Conservation (phyloP, 768 basidiomycete species). For the Aureoboletus auriporus region DNA sequence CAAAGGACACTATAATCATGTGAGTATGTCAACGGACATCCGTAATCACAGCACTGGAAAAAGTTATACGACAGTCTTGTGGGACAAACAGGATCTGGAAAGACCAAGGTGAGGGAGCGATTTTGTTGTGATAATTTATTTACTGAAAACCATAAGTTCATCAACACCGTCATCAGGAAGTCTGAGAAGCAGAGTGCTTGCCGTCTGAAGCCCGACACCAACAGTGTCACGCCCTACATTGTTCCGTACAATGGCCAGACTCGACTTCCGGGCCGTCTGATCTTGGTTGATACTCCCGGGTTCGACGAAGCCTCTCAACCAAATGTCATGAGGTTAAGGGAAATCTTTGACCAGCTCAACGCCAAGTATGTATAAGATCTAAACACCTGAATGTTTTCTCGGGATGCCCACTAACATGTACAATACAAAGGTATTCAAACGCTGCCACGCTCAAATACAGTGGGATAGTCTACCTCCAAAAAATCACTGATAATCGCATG, state of each 20-base stretch:
- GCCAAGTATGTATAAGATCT: conserved; percentile 11
- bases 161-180: conserved; percentile 10
- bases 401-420: background rate
- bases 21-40: too few relatives aligned
- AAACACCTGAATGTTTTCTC: too few relatives aligned
- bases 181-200: background rate
- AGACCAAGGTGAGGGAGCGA: conserved; percentile 12
- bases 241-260: background rate
- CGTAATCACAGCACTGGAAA: too few relatives aligned
- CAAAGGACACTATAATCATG: too few relatives aligned
- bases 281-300: conserved; percentile 20
- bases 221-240: conserved; percentile 2
- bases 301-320: conserved; percentile 17
- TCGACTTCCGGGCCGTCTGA: background rate
- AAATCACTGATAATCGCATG: conserved; percentile 34
- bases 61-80: conserved; percentile 11
- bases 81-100: conserved; percentile 25
- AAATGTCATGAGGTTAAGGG: conserved; percentile 8
- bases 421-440: conserved; percentile 6
- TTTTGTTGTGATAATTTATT: background rate
- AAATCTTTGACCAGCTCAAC: conserved; percentile 15
- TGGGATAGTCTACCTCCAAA: conserved; percentile 33
- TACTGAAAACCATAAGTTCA: conserved; percentile 2
- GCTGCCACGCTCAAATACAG: conserved; percentile 7
- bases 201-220: conserved; percentile 10